Evolutionary conservation across 1,284 basidiomycete genomes (phyloP).

Genomic region (Cryptococcus sp.): DNA sequence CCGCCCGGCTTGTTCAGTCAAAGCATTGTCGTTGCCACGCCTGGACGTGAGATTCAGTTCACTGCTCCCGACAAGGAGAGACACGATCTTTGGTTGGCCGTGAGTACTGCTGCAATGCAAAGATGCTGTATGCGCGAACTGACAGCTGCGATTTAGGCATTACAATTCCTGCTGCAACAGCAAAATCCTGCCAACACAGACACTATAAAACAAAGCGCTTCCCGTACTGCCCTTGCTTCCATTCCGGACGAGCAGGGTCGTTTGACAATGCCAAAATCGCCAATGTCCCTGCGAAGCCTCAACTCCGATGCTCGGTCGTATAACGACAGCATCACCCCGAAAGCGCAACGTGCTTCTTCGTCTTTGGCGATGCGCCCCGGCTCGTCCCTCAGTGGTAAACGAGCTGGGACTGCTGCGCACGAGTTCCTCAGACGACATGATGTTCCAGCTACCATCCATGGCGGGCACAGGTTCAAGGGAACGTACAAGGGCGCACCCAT

Average conservation of each 20-base stretch:
- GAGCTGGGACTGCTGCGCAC: constrained; percentile 81
- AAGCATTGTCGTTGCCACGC: constrained; percentile 89
- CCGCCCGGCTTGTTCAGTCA: constrained; percentile 91
- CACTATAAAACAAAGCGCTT: constrained; percentile 18
- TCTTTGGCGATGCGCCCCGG: constrained; percentile 61
- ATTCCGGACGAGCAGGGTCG: constrained; percentile 48
- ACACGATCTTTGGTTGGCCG: constrained; percentile 94
- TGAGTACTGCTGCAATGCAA: constrained; percentile 51
- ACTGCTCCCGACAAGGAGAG: constrained; percentile 91
- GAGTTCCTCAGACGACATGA: constrained; percentile 76
- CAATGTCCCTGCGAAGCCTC: constrained; percentile 43
- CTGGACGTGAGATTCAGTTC: constrained; percentile 95
- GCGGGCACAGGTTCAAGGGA: constrained; percentile 49
- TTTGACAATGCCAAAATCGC: constrained; percentile 29
- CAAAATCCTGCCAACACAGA: constrained; percentile 24
- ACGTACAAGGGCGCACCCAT: constrained; percentile 42
- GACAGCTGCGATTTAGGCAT: constrained; percentile 29
- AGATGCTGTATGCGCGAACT: constrained; percentile 4
- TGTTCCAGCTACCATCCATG: constrained; percentile 39
- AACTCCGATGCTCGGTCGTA: constrained; percentile 29
- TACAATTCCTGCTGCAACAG: constrained; percentile 50
- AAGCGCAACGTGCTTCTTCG: constrained; percentile 50
- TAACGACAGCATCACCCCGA: constrained; percentile 41
- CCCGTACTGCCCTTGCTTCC: constrained; percentile 29
- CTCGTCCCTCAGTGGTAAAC: constrained; percentile 63